phyloP scores from a whole-genome alignment of 225 moss, liverwort and hornwort genomes.

The Marchantia polymorpha region DNA sequence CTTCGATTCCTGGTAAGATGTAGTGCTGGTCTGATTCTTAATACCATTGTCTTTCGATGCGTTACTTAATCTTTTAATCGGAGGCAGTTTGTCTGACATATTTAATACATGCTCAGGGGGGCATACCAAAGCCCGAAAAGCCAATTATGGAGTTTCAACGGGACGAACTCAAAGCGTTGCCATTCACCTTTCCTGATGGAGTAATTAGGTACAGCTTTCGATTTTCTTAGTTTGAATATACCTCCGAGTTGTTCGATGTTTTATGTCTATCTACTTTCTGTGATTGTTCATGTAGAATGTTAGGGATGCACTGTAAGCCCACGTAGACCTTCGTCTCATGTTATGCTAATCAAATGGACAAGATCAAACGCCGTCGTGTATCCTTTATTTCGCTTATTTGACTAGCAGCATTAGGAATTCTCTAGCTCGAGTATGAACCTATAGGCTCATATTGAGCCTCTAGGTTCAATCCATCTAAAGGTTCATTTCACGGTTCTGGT shows the following conservation, averaged over 20 bases:
- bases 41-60: neutral
- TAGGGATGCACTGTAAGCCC: neutral
- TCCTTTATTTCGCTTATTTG: no score
- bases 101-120: conserved; percentile 53
- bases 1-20: conserved; percentile 74
- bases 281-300: neutral
- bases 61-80: neutral
- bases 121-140: conserved; percentile 67
- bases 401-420: no score
- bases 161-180: conserved; percentile 74
- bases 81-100: neutral
- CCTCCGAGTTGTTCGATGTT: neutral
- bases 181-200: conserved; percentile 86
- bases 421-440: no score
- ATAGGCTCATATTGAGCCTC: no score
- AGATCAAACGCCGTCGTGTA: no score
- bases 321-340: neutral
- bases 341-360: no score
- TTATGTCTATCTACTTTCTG: neutral
- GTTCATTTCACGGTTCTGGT: no score
- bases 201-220: conserved; percentile 57
- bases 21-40: neutral
- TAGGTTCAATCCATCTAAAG: no score
- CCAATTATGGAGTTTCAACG: conserved; percentile 72
- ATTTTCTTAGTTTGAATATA: neutral